These are phyloP conservation scores for Pouteria campechiana DNA, from an alignment of 179 eudicot genomes.

Conservation along the genomic window DNA sequence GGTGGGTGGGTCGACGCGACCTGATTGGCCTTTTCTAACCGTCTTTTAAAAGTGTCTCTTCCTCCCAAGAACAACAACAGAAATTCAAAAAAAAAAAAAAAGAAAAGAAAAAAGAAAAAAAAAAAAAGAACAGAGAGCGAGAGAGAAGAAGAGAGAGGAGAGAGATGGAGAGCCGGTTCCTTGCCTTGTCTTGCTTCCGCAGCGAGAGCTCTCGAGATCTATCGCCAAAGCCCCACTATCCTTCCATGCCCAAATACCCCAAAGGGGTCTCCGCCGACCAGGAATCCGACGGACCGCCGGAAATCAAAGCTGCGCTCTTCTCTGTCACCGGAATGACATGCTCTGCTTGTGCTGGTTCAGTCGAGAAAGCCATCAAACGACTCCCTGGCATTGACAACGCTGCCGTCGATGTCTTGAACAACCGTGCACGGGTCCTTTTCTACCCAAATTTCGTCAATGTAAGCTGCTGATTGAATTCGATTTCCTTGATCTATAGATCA, in stretches of 20 bases:
- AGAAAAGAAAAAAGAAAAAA: neutral
- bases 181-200: constrained; percentile 33
- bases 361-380: constrained; percentile 83
- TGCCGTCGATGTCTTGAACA: constrained; percentile 64
- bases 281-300: constrained; percentile 16
- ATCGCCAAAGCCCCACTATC: constrained; percentile 47
- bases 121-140: constrained; percentile 1
- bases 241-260: constrained; percentile 64
- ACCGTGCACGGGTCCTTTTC: constrained; percentile 61
- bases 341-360: constrained; percentile 81
- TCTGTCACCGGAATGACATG: constrained; percentile 79
- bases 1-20: too few relatives aligned
- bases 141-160: too few relatives aligned
- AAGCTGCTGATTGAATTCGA: constrained; percentile 15
- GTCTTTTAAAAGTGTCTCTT: too few relatives aligned
- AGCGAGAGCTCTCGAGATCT: constrained; percentile 18
- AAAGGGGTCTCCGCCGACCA: constrained; percentile 34
- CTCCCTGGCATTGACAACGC: constrained; percentile 79
- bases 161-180: constrained; percentile 38
- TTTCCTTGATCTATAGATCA: too few relatives aligned
- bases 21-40: too few relatives aligned
- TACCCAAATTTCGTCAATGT: constrained; percentile 56
- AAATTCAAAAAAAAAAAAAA: neutral
- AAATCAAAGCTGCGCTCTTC: constrained; percentile 47
- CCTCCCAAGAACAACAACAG: neutral